Evolutionary conservation across 108 stramenopile species (phyloP).

Genomic region (Mayamaea pseudoterrestris): DNA sequence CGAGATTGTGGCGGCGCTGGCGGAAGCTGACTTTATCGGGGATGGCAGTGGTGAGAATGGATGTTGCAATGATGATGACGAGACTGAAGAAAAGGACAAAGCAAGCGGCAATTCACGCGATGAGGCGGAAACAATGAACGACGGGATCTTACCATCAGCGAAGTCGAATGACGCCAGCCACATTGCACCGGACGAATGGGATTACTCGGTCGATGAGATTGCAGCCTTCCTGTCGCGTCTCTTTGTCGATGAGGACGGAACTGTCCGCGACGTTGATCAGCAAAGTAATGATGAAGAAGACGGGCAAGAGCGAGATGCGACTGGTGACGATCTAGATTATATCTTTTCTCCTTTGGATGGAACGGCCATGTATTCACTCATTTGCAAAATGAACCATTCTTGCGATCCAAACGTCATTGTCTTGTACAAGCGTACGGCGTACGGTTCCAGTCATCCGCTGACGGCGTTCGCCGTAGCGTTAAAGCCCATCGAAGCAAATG

Average conservation of each 20-base stretch:
- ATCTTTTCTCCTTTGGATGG: slow-evolving; percentile 72
- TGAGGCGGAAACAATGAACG: background rate
- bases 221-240: slow-evolving; percentile 25
- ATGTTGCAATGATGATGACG: slow-evolving; percentile 6
- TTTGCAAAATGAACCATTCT: slow-evolving; percentile 86
- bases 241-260: slow-evolving; percentile 1
- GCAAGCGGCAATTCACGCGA: slow-evolving; percentile 3
- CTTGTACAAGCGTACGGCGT: slow-evolving; percentile 25
- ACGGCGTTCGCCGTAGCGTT: slow-evolving; percentile 46
- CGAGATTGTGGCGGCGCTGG: slow-evolving; percentile 29
- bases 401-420: slow-evolving; percentile 58
- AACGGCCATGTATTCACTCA: slow-evolving; percentile 53
- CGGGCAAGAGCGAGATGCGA: background rate
- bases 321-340: slow-evolving; percentile 40
- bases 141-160: background rate
- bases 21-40: slow-evolving; percentile 38
- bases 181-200: slow-evolving; percentile 11
- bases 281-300: slow-evolving; percentile 3
- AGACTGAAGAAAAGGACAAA: slow-evolving; percentile 4
- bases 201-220: slow-evolving; percentile 42
- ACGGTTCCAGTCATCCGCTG: slow-evolving; percentile 36
- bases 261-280: background rate
- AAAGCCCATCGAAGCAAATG: slow-evolving; percentile 46
- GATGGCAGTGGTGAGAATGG: slow-evolving; percentile 16
- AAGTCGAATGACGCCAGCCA: slow-evolving; percentile 3